Conservation (phyloP, 2,329 filamentous ascomycete genomes). For the Aspergillus puulaauensis region DNA sequence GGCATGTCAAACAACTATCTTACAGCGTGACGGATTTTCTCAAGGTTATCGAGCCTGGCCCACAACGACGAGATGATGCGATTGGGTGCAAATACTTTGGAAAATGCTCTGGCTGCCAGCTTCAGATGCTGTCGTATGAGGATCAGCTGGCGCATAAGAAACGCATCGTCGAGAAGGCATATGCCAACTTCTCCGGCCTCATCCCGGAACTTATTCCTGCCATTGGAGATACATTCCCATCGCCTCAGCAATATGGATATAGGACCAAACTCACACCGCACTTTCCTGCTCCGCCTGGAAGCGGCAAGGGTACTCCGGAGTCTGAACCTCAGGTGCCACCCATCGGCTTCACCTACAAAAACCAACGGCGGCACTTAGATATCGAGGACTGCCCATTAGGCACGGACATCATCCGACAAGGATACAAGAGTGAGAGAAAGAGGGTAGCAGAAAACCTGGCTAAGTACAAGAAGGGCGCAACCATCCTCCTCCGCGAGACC, state of each 20-base stretch:
- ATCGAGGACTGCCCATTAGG: slow-evolving; percentile 98
- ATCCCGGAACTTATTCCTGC: slow-evolving; percentile 71
- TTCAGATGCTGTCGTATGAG: slow-evolving; percentile 91
- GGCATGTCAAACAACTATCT: slow-evolving; percentile 63
- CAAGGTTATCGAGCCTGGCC: slow-evolving; percentile 70
- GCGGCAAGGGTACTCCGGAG: slow-evolving; percentile 50
- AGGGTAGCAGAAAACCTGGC: slow-evolving; percentile 69
- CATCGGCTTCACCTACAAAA: slow-evolving; percentile 89
- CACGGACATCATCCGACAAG: slow-evolving; percentile 77
- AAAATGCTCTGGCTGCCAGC: slow-evolving; percentile 87
- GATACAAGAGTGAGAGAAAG: slow-evolving; percentile 75
- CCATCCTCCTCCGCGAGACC: slow-evolving; percentile 82
- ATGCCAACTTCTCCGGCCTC: slow-evolving; percentile 83
- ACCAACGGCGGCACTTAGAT: slow-evolving; percentile 75
- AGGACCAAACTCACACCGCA: slow-evolving; percentile 96
- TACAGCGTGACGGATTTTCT: slow-evolving; percentile 83
- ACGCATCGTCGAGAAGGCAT: slow-evolving; percentile 86
- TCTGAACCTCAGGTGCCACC: slow-evolving; percentile 61
- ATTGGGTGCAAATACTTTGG: slow-evolving; percentile 85
- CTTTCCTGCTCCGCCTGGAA: slow-evolving; percentile 73
- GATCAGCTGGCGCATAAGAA: slow-evolving; percentile 85
- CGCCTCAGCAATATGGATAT: slow-evolving; percentile 88
- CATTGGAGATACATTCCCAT: slow-evolving; percentile 82
- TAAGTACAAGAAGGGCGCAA: slow-evolving; percentile 78
- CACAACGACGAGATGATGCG: slow-evolving; percentile 72